Conservation (phyloP, 768 basidiomycete genomes). For the Astraeus odoratus region DNA sequence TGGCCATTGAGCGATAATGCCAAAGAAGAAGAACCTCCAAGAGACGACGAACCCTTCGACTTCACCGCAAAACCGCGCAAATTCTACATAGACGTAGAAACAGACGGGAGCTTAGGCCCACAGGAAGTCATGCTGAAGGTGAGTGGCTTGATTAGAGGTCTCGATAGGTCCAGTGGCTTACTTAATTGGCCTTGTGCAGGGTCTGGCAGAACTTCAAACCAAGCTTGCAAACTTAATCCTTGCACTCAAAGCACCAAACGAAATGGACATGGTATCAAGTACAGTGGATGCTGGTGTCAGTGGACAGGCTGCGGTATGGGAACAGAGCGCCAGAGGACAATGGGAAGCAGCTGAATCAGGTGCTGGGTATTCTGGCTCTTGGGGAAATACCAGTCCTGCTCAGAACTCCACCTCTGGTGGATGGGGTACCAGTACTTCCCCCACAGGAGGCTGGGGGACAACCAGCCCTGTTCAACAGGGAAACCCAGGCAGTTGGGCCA, state of each 20-base stretch:
- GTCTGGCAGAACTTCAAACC: conserved; percentile 69
- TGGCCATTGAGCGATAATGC: conserved; percentile 92
- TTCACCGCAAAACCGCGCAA: conserved; percentile 80
- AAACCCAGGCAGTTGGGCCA: conserved; percentile 25
- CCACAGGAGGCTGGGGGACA: background rate
- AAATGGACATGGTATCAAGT: conserved; percentile 43
- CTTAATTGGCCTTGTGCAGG: conserved; percentile 36
- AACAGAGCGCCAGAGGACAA: conserved; percentile 18
- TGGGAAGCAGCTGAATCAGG: conserved; percentile 23
- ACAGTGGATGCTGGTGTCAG: conserved; percentile 26
- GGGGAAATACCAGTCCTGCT: conserved; percentile 22
- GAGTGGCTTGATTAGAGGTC: too few relatives aligned
- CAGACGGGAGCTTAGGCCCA: conserved; percentile 82
- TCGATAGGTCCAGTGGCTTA: too few relatives aligned
- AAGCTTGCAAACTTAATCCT: conserved; percentile 77
- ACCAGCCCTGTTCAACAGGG: conserved; percentile 22
- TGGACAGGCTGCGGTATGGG: conserved; percentile 19
- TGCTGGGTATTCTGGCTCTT: conserved; percentile 23
- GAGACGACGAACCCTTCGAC: conserved; percentile 82
- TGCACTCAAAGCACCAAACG: conserved; percentile 59
- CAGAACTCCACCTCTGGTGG: too few relatives aligned
- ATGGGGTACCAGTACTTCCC: too few relatives aligned
- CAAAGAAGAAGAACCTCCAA: conserved; percentile 70
- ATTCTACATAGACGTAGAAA: conserved; percentile 95
- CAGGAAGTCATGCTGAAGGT: conserved; percentile 90